Base-by-base conservation (phyloP, 768 basidiomycete species). In the Pulveroboletus ravenelii region DNA sequence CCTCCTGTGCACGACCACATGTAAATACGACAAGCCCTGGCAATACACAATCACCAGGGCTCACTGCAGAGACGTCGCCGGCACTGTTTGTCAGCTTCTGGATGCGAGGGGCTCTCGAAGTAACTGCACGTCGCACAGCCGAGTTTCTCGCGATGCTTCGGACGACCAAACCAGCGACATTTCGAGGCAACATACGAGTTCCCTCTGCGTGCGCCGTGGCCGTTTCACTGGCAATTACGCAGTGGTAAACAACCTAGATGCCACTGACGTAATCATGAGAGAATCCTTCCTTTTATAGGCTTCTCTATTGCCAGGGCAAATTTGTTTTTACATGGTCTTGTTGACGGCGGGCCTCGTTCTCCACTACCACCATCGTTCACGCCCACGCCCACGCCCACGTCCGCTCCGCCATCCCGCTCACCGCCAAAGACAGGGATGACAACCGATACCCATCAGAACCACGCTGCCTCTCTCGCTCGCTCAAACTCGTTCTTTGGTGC, bases 401-500 rank as follows among this genome's bases (percentile, higher is more conserved):
- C 48, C 58, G 43, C 57, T 45, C 31, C 50, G 47, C 52, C 56
- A 41, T 59, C 54, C 23, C 45, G 52, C 54, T 59, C 61, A 13
- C 45, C 54, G 57, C 47, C 45, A 23, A 31, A 1, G 48, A 51
- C 58, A 59, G 55, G 54, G 54, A 68, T 68, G 66, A 67, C 56
- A 56, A 49, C 62, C 0, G 58, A 69, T 59, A 62, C 65, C 56
- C 20, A 4, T 23, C 64, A 63, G 34, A 53, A 55, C 9, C 56
- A 55, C 60, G 38, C 73, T 61, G 48, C 67, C 57, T 54, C 73
- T 10, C 62, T 82, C 39, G 69, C 67, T 57, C 80, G 81, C 56
- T 74, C 75, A n/a, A 78, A 72, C 17, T 84, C 84, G 25, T 73
- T 86, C 58, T 64, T 85, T 38, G 81, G 80, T 44, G 66, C 81